Base-by-base conservation (phyloP, 352 stramenopile species). In the Phytophthora pluvialis region DNA sequence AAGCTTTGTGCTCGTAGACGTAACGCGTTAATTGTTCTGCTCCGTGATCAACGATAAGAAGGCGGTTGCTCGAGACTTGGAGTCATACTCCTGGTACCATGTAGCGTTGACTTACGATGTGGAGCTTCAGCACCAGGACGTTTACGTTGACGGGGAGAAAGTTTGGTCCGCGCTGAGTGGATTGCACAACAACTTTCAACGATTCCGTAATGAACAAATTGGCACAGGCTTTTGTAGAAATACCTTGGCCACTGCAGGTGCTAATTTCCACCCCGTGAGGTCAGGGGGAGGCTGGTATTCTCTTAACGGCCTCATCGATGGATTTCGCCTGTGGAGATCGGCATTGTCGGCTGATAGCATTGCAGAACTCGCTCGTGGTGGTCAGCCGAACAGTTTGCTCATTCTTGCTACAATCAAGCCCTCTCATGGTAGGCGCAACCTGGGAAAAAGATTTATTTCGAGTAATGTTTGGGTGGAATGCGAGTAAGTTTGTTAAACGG, bases 271-370 rank as follows among this genome's bases (percentile, higher is more conserved):
- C 21, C 21, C 21, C 21, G 36, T 42, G 36, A 18, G 16, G 15
- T n/a, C 12, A 42, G 12, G 16, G 5, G 13, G 36, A 18, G 11
- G 36, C 8, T 42, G 61, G 61, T 64, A 64, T 33, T 35, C 53
- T 50, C 64, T 70, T 25, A 52, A 64, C 33, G 61, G 62, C 9
- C 36, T 70, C 10, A 16, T 70, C 0, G 62, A 65, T 40, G 53
- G 65, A 29, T 64, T 65, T 18, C 28, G 62, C 36, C 16, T 65
- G 9, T 70, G 54, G 54, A 16, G 31, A 13, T 13, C n/a, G 0
- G n/a, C 16, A 16, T 49, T 70, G 18, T 26, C 21, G 10, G 12
- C 28, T 2, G 13, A 38, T 7, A 18, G 12, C 7, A 31, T 58
- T 8, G 21, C 7, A 3, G 21, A 58, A 18, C 51, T 59, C 32